Evolutionary conservation across 1,284 basidiomycete species (phyloP).

Genomic region (Puccinia polysora): DNA sequence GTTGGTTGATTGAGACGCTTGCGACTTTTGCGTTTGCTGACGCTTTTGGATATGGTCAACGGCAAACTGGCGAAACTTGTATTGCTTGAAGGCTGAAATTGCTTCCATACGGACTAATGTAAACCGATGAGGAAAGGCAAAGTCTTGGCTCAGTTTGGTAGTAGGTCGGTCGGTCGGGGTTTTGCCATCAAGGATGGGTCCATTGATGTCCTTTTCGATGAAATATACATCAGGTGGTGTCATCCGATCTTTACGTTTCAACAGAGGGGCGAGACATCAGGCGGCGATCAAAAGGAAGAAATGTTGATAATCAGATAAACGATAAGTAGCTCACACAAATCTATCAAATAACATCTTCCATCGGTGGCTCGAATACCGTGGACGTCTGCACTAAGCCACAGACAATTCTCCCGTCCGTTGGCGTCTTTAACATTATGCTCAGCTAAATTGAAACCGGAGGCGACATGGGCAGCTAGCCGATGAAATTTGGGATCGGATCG

Average conservation of each 20-base stretch:
- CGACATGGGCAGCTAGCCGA: slow-evolving; percentile 58
- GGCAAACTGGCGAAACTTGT: slow-evolving; percentile 39
- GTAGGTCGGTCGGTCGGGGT: not conserved
- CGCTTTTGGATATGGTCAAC: slow-evolving; percentile 30
- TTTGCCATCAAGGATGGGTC: slow-evolving; percentile 35
- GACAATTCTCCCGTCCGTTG: slow-evolving; percentile 55
- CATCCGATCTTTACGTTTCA: slow-evolving; percentile 35
- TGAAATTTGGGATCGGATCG: slow-evolving; percentile 57
- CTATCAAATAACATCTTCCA: slow-evolving; percentile 59
- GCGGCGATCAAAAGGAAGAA: not conserved
- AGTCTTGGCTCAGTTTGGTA: slow-evolving; percentile 2
- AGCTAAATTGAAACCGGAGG: slow-evolving; percentile 57
- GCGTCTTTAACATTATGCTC: slow-evolving; percentile 57
- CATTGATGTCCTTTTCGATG: slow-evolving; percentile 41
- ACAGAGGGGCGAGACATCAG: not conserved
- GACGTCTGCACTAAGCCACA: slow-evolving; percentile 59
- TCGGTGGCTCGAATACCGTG: slow-evolving; percentile 61
- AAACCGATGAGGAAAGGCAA: slow-evolving; percentile 42
- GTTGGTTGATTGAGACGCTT: slow-evolving; percentile 19
- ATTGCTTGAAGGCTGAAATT: slow-evolving; percentile 22
- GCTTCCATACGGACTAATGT: slow-evolving; percentile 35
- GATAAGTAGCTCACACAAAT: slow-evolving; percentile 53
- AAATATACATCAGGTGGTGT: slow-evolving; percentile 39
- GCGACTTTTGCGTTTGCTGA: slow-evolving; percentile 6
- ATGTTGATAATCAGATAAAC: not conserved